phyloP scores from a whole-genome alignment of 306 rosid genomes.

The Prosopis cineraria region DNA sequence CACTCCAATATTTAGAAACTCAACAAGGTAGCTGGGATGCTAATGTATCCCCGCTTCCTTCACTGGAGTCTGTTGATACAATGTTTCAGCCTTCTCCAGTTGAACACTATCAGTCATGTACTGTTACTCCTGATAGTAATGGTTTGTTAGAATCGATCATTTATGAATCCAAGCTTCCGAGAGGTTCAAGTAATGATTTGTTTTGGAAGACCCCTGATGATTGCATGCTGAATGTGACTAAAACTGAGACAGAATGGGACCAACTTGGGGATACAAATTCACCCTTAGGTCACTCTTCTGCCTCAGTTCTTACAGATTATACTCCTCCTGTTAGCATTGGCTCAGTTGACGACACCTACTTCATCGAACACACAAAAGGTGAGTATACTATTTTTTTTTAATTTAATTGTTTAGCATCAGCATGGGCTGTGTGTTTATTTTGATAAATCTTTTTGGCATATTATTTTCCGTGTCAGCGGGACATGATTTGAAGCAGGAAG shows the following conservation, averaged over 20 bases:
- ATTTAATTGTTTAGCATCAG: neutral
- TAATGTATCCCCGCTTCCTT: constrained; percentile 45
- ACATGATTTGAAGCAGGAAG: constrained; percentile 42
- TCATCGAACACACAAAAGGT: constrained; percentile 50
- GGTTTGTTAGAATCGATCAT: constrained; percentile 63
- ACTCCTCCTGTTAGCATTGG: constrained; percentile 59
- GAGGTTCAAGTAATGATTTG: constrained; percentile 35
- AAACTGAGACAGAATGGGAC: constrained; percentile 44
- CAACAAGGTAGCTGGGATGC: constrained; percentile 59
- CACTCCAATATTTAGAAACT: constrained; percentile 68
- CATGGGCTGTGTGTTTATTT: neutral
- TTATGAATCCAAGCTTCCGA: constrained; percentile 37
- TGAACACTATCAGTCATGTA: constrained; percentile 36
- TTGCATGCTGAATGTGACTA: constrained; percentile 37
- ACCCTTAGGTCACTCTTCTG: constrained; percentile 52
- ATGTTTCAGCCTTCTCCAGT: constrained; percentile 48
- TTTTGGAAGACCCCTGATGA: constrained; percentile 42
- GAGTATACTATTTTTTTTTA: constrained; percentile 22
- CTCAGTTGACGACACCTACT: constrained; percentile 51
- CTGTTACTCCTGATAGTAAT: constrained; percentile 45
- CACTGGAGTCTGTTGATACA: constrained; percentile 50
- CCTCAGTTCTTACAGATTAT: constrained; percentile 50
- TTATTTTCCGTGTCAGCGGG: constrained; percentile 20
- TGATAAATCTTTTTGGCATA: neutral
- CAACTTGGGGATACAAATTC: constrained; percentile 42